Conservation (phyloP, 345 rosid species). For the Pistacia integerrima region DNA sequence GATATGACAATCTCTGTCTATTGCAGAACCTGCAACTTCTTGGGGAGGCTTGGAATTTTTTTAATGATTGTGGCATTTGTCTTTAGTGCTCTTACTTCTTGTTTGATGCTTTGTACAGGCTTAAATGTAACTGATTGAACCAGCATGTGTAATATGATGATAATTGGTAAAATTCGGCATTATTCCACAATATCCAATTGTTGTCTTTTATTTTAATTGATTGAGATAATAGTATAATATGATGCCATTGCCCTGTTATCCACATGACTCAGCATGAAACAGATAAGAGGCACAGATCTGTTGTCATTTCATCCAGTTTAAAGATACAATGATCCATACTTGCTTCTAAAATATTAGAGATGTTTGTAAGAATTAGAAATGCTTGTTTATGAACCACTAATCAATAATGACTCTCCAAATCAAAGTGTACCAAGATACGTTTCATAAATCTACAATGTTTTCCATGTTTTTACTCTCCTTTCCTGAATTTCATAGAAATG, state of each 20-base stretch:
- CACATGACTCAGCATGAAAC: not conserved
- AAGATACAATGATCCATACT: too few species aligned
- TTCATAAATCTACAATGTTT: not conserved
- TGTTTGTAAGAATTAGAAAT: not conserved
- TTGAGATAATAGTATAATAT: not conserved
- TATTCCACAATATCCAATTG: not conserved
- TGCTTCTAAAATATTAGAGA: not conserved
- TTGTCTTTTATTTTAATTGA: not conserved
- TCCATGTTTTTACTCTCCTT: not conserved
- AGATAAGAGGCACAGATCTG: too few species aligned
- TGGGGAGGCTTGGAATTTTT: not conserved
- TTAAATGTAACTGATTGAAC: slow-evolving; percentile 3
- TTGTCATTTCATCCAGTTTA: not conserved
- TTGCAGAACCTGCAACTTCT: not conserved
- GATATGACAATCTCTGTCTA: not conserved
- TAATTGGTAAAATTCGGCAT: not conserved
- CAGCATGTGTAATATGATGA: not conserved
- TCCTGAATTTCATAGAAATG: not conserved
- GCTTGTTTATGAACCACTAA: not conserved
- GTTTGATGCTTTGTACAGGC: not conserved
- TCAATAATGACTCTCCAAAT: too few species aligned
- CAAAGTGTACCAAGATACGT: too few species aligned
- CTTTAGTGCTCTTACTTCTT: not conserved
- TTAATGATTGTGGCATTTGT: slow-evolving; percentile 7
- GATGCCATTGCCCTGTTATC: not conserved